phyloP scores from a whole-genome alignment of 1,284 basidiomycete species.

The Gymnopus androsaceus region DNA sequence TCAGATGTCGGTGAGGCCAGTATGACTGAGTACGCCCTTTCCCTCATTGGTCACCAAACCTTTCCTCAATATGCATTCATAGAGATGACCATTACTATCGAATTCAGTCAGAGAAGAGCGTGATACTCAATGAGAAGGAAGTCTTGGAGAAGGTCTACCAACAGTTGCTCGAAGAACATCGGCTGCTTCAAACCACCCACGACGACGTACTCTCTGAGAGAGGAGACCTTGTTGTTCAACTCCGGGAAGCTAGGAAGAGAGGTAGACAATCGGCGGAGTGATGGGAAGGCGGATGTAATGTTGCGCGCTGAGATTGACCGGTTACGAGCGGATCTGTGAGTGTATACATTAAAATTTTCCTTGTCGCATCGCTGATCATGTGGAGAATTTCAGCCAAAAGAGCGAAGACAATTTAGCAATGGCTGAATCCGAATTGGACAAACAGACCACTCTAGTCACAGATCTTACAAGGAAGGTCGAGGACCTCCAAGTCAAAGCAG shows the following conservation, averaged over 20 bases:
- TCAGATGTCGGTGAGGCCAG: slow-evolving; percentile 49
- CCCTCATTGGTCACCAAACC: background rate
- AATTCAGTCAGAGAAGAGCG: slow-evolving; percentile 78
- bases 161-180: slow-evolving; percentile 75
- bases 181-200: slow-evolving; percentile 65
- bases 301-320: slow-evolving; percentile 81
- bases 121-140: slow-evolving; percentile 76
- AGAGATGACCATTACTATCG: slow-evolving; percentile 87
- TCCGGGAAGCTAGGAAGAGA: slow-evolving; percentile 61
- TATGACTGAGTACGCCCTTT: slow-evolving; percentile 72
- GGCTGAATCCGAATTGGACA: slow-evolving; percentile 79
- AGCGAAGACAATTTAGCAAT: slow-evolving; percentile 85
- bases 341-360: slow-evolving; percentile 8
- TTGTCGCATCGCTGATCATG: slow-evolving; percentile 25
- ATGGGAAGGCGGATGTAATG: slow-evolving; percentile 64
- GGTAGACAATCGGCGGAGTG: slow-evolving; percentile 58
- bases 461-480: slow-evolving; percentile 81
- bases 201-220: slow-evolving; percentile 74
- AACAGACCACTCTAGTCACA: slow-evolving; percentile 64
- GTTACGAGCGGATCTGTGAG: slow-evolving; percentile 56
- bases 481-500: slow-evolving; percentile 79
- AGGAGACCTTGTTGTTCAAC: slow-evolving; percentile 63
- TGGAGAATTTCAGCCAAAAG: slow-evolving; percentile 68
- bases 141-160: slow-evolving; percentile 80
- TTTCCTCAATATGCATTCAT: slow-evolving; percentile 11